These are phyloP conservation scores for Solanum chiquidenum DNA, from an alignment of 257 asterid species.

Conservation along the genomic window DNA sequence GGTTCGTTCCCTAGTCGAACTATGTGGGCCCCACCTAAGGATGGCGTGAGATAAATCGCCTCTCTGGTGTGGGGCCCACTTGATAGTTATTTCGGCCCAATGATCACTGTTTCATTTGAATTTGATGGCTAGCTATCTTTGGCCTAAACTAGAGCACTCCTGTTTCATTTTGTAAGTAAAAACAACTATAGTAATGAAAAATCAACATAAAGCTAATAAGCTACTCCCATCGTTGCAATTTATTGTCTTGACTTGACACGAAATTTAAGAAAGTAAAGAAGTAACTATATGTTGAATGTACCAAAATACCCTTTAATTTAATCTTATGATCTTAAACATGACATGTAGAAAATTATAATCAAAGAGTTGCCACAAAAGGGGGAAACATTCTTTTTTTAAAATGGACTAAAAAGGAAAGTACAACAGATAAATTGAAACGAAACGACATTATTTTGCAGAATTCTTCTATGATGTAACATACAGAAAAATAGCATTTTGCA, in stretches of 20 bases:
- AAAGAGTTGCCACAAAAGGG: neutral
- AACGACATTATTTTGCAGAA: neutral
- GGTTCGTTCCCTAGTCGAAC: no score
- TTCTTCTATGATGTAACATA: neutral
- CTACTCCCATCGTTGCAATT: rapidly evolving
- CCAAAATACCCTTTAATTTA: no score
- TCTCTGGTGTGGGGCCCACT: neutral
- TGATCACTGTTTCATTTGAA: constrained; percentile 30
- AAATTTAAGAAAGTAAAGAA: neutral
- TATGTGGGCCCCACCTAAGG: no score
- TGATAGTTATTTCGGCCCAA: constrained; percentile 17
- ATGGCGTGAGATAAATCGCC: no score
- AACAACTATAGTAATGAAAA: constrained; percentile 5
- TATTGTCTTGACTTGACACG: neutral
- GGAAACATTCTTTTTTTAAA: rapidly evolving
- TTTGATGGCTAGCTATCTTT: constrained; percentile 12
- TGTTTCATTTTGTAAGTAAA: constrained; percentile 46
- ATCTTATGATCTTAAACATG: no score
- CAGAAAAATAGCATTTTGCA: neutral
- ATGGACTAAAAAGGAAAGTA: neutral
- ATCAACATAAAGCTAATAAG: neutral
- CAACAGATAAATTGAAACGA: no score
- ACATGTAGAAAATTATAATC: neutral
- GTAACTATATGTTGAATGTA: neutral
- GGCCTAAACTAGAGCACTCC: constrained; percentile 36